A percentile compares a stretch with the other conserved stretches of the same genome.
Conservation (phyloP, 2,329 filamentous ascomycete species). For the Talaromyces sp. region DNA sequence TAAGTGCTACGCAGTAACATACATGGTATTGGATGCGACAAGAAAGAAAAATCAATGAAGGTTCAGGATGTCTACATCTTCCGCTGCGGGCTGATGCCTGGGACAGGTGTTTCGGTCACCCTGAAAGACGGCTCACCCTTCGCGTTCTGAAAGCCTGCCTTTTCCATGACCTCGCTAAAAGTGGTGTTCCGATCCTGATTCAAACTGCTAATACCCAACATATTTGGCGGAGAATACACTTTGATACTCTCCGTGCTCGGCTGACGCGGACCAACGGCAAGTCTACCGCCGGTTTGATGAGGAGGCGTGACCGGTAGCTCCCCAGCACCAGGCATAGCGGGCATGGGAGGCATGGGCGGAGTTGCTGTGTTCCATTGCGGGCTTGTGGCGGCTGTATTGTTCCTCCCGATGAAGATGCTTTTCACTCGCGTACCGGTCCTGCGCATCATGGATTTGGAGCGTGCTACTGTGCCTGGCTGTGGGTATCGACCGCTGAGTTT, state of each 20-base stretch:
- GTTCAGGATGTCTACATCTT: background rate
- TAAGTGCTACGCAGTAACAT: constrained; percentile 6
- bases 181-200: constrained; percentile 31
- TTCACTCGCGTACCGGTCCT: constrained; percentile 36
- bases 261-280: constrained; percentile 22
- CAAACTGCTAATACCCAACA: constrained; percentile 21
- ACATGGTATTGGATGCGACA: constrained; percentile 9
- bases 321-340: constrained; percentile 16
- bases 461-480: constrained; percentile 21
- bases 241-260: constrained; percentile 46
- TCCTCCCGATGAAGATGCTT: constrained; percentile 31
- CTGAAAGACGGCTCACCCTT: constrained; percentile 30
- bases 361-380: constrained; percentile 23
- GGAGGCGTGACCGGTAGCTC: constrained; percentile 28
- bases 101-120: constrained; percentile 24
- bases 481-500: constrained; percentile 23
- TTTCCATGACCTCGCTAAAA: constrained; percentile 38
- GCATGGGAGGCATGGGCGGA: constrained; percentile 23
- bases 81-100: background rate
- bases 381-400: constrained; percentile 16
- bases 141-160: constrained; percentile 32
- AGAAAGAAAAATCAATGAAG: background rate
- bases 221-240: constrained; percentile 44
- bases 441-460: constrained; percentile 31
- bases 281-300: constrained; percentile 19